These are phyloP conservation scores for Cyclotella kingstonii DNA, from an alignment of 108 stramenopile species.

Conservation along the genomic window DNA sequence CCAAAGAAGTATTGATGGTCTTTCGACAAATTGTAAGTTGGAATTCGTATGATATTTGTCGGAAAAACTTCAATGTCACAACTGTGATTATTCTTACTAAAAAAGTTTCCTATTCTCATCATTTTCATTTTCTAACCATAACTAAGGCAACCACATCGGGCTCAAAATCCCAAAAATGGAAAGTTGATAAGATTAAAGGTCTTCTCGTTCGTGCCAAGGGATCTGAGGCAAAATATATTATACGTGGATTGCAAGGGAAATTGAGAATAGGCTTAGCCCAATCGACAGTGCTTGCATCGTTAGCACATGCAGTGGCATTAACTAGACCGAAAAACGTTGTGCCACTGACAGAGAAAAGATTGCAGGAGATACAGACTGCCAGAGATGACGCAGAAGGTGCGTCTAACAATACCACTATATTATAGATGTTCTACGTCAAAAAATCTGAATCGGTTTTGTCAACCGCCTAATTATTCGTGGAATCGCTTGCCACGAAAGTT, in stretches of 20 bases:
- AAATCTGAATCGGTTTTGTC: no score
- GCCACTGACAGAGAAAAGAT: conserved; percentile 24
- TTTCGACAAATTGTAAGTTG: conserved; percentile 70
- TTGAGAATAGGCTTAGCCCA: conserved; percentile 95
- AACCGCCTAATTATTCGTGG: background rate
- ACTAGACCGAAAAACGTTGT: conserved; percentile 52
- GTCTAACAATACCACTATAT: background rate
- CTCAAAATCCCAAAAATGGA: conserved; percentile 84
- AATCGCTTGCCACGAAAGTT: conserved; percentile 29
- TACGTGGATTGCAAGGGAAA: conserved; percentile 98
- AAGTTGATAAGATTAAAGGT: conserved; percentile 91
- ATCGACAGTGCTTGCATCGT: conserved; percentile 90
- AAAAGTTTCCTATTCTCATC: no score
- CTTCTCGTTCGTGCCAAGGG: conserved; percentile 80
- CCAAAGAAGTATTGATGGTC: conserved; percentile 52
- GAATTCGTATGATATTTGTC: background rate
- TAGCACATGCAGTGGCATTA: conserved; percentile 89
- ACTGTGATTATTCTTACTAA: background rate
- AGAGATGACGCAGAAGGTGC: conserved; percentile 41
- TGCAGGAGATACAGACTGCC: conserved; percentile 35
- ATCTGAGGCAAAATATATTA: conserved; percentile 93
- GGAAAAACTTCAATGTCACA: background rate
- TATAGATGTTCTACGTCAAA: no score
- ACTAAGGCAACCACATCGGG: conserved; percentile 73
- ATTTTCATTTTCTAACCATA: background rate